A percentile compares a stretch with the other conserved stretches of the same genome.
phyloP scores from a whole-genome alignment of 106 monocot species.

The Cymbidium sinense region DNA sequence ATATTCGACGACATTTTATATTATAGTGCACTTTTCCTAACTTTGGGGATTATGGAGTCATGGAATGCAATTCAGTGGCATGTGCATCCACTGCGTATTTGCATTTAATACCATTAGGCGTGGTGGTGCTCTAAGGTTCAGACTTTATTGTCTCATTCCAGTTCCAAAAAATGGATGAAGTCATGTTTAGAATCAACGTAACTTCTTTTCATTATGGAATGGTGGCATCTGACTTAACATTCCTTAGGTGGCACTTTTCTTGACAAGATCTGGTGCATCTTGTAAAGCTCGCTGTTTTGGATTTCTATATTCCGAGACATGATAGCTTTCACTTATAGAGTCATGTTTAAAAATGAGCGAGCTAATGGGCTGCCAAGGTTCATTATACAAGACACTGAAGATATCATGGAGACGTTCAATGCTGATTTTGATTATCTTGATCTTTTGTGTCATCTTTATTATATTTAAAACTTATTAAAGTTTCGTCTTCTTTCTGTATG shows the following conservation, averaged over 20 bases:
- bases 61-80: not conserved
- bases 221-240: too few relatives aligned
- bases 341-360: too few relatives aligned
- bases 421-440: not conserved
- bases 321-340: too few relatives aligned
- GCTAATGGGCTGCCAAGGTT: too few relatives aligned
- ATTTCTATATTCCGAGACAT: not conserved
- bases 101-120: not conserved
- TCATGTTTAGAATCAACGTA: not conserved
- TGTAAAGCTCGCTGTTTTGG: too few relatives aligned
- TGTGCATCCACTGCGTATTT: not conserved
- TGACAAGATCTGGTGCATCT: too few relatives aligned
- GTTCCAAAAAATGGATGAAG: not conserved
- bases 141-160: not conserved
- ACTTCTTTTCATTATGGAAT: too few relatives aligned
- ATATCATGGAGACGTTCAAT: not conserved
- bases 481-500: not conserved
- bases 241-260: too few relatives aligned
- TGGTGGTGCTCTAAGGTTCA: not conserved
- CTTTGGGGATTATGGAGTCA: not conserved
- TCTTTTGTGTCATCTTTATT: not conserved
- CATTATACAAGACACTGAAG: not conserved
- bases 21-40: not conserved
- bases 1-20: not conserved
- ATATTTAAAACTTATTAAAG: not conserved